A percentile compares a stretch with the other conserved stretches of the same genome.
These are phyloP conservation scores for Pleurotus salmoneostramineus DNA, from an alignment of 768 basidiomycete species.

Conservation along the genomic window DNA sequence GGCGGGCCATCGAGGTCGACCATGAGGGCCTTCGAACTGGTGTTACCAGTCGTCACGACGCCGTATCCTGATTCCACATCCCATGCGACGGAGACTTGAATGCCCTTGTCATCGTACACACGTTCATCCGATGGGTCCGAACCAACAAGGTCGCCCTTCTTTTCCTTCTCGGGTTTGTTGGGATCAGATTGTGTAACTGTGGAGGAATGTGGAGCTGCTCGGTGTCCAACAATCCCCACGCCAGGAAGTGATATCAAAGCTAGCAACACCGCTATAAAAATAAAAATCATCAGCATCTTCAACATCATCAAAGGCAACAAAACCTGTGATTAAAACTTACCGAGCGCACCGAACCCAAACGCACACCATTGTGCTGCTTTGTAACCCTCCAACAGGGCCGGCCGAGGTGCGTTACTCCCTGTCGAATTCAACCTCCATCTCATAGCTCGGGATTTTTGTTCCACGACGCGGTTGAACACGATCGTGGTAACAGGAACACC, in stretches of 20 bases:
- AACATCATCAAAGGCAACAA: neutral
- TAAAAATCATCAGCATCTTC: constrained; percentile 8
- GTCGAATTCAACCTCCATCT: constrained; percentile 25
- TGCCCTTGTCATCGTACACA: no score
- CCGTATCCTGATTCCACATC: no score
- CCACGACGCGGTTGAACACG: constrained; percentile 44
- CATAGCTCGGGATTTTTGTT: constrained; percentile 17
- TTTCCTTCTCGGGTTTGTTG: neutral
- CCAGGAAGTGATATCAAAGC: constrained; percentile 5
- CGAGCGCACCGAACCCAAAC: constrained; percentile 45
- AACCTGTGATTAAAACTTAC: constrained; percentile 24
- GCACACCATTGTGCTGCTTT: constrained; percentile 48
- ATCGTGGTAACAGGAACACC: constrained; percentile 58
- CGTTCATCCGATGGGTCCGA: no score
- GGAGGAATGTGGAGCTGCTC: neutral
- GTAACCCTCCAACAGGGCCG: constrained; percentile 44
- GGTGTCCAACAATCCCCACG: constrained; percentile 3
- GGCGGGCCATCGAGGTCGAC: no score
- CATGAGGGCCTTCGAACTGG: no score
- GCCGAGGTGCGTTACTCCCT: constrained; percentile 22
- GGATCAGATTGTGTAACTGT: no score
- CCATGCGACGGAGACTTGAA: no score
- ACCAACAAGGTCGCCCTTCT: no score
- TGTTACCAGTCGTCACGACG: no score
- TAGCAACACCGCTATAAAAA: neutral